A percentile compares a stretch with the other conserved stretches of the same genome.
phyloP scores from a whole-genome alignment of 1,284 basidiomycete genomes.

The Mycocalia duriaeana region DNA sequence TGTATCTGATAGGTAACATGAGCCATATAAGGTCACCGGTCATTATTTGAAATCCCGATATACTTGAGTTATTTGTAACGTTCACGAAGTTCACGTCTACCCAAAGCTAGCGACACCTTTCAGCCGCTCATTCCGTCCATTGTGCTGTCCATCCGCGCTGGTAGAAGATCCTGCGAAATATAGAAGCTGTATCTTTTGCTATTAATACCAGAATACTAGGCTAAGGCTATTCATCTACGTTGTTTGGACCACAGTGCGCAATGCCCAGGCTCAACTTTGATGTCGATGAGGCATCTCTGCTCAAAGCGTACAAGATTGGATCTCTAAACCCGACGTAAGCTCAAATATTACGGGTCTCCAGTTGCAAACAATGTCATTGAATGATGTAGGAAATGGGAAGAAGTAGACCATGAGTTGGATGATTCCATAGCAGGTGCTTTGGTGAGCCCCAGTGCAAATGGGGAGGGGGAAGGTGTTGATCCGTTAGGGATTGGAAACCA shows the following conservation, averaged over 20 bases:
- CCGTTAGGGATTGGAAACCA: conserved; percentile 61
- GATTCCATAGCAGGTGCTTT: conserved; percentile 60
- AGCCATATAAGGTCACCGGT: neutral
- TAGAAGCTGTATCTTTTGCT: no score
- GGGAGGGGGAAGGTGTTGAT: conserved; percentile 56
- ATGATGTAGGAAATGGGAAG: conserved; percentile 69
- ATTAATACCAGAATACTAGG: no score
- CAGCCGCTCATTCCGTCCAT: no score
- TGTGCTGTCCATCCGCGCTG: no score
- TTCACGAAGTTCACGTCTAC: no score
- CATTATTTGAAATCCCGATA: no score
- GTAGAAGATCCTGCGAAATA: no score
- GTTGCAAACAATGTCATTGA: conserved; percentile 4
- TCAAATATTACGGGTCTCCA: conserved; percentile 1
- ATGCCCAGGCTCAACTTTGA: conserved; percentile 56
- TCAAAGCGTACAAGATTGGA: conserved; percentile 72
- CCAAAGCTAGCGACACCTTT: no score
- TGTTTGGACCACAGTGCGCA: conserved; percentile 2
- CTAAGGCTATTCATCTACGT: no score
- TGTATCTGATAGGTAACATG: neutral
- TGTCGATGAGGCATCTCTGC: conserved; percentile 67
- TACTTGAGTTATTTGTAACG: no score
- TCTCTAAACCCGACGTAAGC: conserved; percentile 64
- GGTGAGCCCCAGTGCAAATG: conserved; percentile 39
- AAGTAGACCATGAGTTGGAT: conserved; percentile 72